These are phyloP conservation scores for Dittrichia graveolens DNA, from an alignment of 129 eudicot species.

Conservation along the genomic window DNA sequence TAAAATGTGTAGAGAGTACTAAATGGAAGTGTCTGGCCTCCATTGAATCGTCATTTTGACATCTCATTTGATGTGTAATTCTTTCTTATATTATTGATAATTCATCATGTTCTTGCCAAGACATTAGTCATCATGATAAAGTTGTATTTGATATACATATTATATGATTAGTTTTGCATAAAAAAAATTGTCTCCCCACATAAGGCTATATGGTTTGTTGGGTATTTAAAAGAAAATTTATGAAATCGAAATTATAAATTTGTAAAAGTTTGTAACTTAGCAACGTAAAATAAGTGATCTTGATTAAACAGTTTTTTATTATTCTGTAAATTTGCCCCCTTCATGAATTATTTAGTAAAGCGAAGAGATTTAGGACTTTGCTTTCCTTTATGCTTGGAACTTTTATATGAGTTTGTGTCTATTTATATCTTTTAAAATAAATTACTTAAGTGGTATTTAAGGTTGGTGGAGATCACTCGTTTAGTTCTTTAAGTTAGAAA, in stretches of 20 bases:
- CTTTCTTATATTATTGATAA: not conserved
- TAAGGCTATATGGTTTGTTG: not conserved
- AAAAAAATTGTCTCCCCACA: not conserved
- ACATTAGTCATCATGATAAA: not conserved
- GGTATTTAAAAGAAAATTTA: not conserved
- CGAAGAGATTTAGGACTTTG: too few species aligned
- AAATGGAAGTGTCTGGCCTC: not conserved
- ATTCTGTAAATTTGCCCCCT: too few species aligned
- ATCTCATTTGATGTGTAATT: slow-evolving; percentile 20
- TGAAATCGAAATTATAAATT: not conserved
- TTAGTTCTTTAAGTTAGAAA: too few species aligned
- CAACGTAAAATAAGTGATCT: too few species aligned
- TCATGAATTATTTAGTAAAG: too few species aligned
- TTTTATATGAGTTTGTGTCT: too few species aligned
- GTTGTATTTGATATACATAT: slow-evolving; percentile 18
- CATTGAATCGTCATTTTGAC: slow-evolving; percentile 19
- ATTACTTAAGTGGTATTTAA: too few species aligned
- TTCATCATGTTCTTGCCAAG: slow-evolving; percentile 5
- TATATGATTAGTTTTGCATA: not conserved
- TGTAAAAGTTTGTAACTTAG: too few species aligned
- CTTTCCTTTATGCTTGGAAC: too few species aligned
- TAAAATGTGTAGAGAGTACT: slow-evolving; percentile 20
- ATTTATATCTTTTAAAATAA: too few species aligned
- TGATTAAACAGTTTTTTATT: too few species aligned
- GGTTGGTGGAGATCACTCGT: too few species aligned